phyloP scores from a whole-genome alignment of 441 rosid species.

The Erysimum cheiri region DNA sequence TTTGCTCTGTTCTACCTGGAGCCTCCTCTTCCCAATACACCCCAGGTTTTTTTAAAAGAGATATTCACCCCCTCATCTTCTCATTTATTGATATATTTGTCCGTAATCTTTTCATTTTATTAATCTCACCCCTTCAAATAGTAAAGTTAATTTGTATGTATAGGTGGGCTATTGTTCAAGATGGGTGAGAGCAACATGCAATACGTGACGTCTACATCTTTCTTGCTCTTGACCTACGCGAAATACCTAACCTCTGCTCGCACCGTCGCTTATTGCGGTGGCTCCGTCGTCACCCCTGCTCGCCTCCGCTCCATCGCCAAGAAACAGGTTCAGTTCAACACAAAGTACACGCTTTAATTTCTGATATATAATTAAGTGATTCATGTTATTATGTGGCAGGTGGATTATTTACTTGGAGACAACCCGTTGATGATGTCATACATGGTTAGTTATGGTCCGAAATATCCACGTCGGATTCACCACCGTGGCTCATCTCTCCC shows the following conservation, averaged over 20 bases:
- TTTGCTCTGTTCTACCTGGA: conserved; percentile 72
- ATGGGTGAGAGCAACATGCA: conserved; percentile 75
- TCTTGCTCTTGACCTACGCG: conserved; percentile 69
- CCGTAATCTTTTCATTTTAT: neutral
- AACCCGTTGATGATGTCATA: conserved; percentile 72
- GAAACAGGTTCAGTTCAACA: conserved; percentile 50
- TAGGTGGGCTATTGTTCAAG: conserved; percentile 70
- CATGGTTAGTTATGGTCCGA: conserved; percentile 73
- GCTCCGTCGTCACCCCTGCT: conserved; percentile 54
- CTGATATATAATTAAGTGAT: neutral
- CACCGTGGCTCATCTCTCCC: conserved; percentile 79
- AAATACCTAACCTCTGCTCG: conserved; percentile 61
- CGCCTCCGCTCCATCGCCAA: conserved; percentile 63
- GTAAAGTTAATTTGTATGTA: neutral
- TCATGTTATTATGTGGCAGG: conserved; percentile 33
- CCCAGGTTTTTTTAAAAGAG: conserved; percentile 46
- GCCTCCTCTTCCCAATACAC: conserved; percentile 65
- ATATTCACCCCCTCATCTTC: neutral
- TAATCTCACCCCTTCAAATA: neutral
- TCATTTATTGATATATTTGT: neutral
- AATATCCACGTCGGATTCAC: conserved; percentile 70
- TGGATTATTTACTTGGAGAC: conserved; percentile 72
- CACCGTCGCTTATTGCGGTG: conserved; percentile 63
- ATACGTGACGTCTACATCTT: conserved; percentile 71
- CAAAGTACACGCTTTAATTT: neutral